Base-by-base conservation (phyloP, 345 rosid species). In the Triadica sebifera region DNA sequence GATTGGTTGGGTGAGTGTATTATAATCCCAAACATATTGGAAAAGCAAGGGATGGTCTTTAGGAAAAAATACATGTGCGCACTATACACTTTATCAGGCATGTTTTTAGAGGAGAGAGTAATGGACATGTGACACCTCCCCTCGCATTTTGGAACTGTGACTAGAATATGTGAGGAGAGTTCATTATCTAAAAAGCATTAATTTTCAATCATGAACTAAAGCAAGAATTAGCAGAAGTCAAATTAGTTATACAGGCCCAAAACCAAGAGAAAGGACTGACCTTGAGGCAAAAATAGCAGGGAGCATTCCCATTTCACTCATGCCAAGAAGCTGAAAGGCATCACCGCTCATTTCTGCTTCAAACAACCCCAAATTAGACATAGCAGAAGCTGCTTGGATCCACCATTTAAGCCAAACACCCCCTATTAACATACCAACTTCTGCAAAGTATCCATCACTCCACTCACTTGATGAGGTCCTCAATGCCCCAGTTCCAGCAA, bases 291-390 rank as follows among this genome's bases (percentile, higher is more conserved):
- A 94, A 59, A 92, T 74, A 20, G 90, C 79, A 0, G 98, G 98
- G 38, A 94, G 94, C 97, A 94, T 86, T 57, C 98, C 96, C 34
- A 92, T 86, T 77, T 90, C 97, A 37, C 96, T 89, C 97, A 92
- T 94, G 67, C 98, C 98, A 29, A 94, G 93, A 79, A 94, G 91
- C 78, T 94, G 98, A 60, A 88, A 94, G 8, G 97, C 93, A 80
- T 92, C 98, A 38, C 85, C 86, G 73, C 98, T 94, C 98, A 94
- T 92, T 82, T 94, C 98, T 3, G 98, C 98, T 82, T 90, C 97
- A 83, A 92, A 94, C 82, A 94, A 78, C n/a, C 97, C 98, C 77
- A 94, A 70, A 71, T 94, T 94, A 4, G 98, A 94, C 93, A 88
- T 85, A 2, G 94, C 98, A 43, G 98, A 87, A 80, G 98, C 94